These are phyloP conservation scores for Coffea eugenioides DNA, from an alignment of 257 asterid species.

Conservation along the genomic window DNA sequence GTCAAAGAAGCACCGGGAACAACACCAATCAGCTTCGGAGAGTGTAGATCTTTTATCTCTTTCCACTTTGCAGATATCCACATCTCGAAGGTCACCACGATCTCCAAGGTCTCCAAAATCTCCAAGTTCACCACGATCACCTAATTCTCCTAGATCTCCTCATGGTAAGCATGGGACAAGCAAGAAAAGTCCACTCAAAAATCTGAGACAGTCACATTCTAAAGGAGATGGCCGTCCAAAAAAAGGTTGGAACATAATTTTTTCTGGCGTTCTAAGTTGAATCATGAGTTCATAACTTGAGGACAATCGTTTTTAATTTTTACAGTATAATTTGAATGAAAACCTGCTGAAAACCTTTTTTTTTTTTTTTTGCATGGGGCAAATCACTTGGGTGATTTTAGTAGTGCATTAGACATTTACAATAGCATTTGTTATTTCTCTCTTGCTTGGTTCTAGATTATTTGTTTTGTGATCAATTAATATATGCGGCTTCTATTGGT, in stretches of 20 bases:
- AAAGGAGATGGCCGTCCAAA: conserved; percentile 62
- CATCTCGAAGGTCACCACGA: conserved; percentile 48
- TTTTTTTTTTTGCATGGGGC: background rate
- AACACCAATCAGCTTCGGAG: conserved; percentile 43
- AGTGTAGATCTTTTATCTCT: conserved; percentile 55
- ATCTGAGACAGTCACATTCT: conserved; percentile 45
- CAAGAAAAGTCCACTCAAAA: conserved; percentile 59
- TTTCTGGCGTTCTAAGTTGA: background rate
- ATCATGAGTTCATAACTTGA: too few species aligned
- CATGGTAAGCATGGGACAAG: conserved; percentile 28
- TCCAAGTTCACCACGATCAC: conserved; percentile 36
- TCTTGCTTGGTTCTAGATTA: background rate
- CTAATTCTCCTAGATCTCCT: conserved; percentile 42
- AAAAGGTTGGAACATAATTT: conserved; percentile 49
- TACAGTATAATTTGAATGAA: background rate
- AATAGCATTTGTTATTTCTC: background rate
- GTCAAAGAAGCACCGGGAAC: conserved; percentile 65
- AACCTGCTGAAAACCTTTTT: background rate
- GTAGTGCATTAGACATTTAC: background rate
- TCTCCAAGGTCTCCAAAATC: conserved; percentile 20
- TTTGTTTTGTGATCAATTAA: background rate
- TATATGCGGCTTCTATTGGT: background rate
- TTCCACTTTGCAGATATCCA: conserved; percentile 38
- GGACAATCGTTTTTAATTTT: background rate
- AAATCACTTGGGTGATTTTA: background rate